Evolutionary conservation across 805 yeast species (phyloP).

Genomic region (Schwanniomyces yamadae): DNA sequence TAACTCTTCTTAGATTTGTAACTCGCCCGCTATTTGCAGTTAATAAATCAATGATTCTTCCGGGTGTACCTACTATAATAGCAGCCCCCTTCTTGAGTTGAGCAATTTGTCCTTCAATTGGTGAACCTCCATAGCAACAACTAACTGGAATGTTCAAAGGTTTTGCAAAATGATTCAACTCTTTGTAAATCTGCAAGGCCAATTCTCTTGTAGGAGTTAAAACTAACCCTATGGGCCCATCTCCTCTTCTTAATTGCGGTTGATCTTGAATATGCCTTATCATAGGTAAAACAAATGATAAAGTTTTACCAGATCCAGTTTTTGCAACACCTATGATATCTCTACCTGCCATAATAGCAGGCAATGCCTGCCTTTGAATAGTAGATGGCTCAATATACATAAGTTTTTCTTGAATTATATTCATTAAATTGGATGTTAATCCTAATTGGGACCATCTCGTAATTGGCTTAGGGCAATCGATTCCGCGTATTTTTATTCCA

Average conservation of each 20-base stretch:
- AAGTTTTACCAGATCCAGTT: slow-evolving; percentile 95
- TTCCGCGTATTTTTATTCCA: slow-evolving; percentile 67
- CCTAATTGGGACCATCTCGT: slow-evolving; percentile 81
- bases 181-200: slow-evolving; percentile 78
- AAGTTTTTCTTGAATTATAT: slow-evolving; percentile 49
- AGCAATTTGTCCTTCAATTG: slow-evolving; percentile 78
- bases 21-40: slow-evolving; percentile 82
- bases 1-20: slow-evolving; percentile 61
- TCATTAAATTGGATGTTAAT: slow-evolving; percentile 57
- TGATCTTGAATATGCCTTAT: slow-evolving; percentile 82
- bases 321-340: slow-evolving; percentile 94
- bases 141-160: slow-evolving; percentile 52
- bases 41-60: slow-evolving; percentile 84
- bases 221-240: slow-evolving; percentile 78
- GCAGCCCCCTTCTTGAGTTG: slow-evolving; percentile 76
- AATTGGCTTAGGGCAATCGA: slow-evolving; percentile 61
- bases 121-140: slow-evolving; percentile 91
- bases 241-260: slow-evolving; percentile 43
- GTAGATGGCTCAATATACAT: slow-evolving; percentile 71
- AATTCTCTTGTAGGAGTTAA: slow-evolving; percentile 92
- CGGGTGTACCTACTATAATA: slow-evolving; percentile 90
- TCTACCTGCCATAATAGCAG: slow-evolving; percentile 84
- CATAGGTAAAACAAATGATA: slow-evolving; percentile 82
- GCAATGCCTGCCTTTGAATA: slow-evolving; percentile 87
- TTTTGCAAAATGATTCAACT: slow-evolving; percentile 57